Evolutionary conservation across 306 rosid species (phyloP), one percentile per base, ranked within the genome.

Genomic region (Lablab purpureus): DNA sequence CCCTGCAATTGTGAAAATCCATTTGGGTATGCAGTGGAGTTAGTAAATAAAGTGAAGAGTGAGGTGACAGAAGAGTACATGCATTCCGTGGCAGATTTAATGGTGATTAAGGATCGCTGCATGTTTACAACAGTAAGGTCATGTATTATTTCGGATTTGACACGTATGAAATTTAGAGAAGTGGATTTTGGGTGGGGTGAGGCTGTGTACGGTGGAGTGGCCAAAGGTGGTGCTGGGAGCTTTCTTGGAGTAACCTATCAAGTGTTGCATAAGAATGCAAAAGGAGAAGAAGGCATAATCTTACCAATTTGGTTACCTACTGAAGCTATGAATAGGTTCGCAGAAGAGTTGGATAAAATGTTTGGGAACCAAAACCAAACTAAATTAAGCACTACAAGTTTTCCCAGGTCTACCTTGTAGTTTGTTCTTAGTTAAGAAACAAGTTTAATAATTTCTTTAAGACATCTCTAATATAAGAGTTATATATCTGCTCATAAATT

Each of bases 181-280:
- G 30, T 87, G 2, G 43, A 86, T 52, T 90, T 85, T 41, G 94
- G 97, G 3, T 88, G 91, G 92, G 93, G 91, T 6, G 73, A 67
- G 14, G 81, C 90, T 0, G 18, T 71, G 0, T 87, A 54, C 64
- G 85, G 71, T 13, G 90, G 90, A 19, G 47, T 13, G 0, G 77
- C 88, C 7, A 15, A 25, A 17, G 76, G 59, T 6, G 84, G 72
- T 15, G 77, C 41, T 3, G 79, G 79, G 10, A 0, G 40, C 1
- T 7, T 49, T 18, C 65, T 18, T 0, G 76, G 51, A 7, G 56
- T 10, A 25, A 75, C 74, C 37, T 85, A n/a, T 70, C 67, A 4
- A 1, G 0, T 76, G 0, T 50, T 51, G 0, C 21, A 28, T 22
- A 80, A 7, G 2, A 82, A 77, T 6, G n/a, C 28, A 3, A 67